These are phyloP conservation scores for Lactifluus pinguis DNA, from an alignment of 768 basidiomycete genomes.

Conservation along the genomic window DNA sequence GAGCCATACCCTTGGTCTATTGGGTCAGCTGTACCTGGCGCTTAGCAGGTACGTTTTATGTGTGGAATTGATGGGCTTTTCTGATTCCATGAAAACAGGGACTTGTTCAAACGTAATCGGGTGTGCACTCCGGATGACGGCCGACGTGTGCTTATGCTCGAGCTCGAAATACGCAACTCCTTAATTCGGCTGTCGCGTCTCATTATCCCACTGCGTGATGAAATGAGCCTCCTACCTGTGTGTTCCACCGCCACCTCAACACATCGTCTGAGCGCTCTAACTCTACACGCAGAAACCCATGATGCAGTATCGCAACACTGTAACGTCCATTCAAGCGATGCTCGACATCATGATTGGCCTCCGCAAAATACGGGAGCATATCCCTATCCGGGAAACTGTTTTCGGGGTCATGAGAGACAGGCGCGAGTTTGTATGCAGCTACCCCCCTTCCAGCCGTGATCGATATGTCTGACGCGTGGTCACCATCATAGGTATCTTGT, in stretches of 20 bases:
- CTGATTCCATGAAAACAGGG: not conserved
- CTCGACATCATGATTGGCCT: conserved; percentile 38
- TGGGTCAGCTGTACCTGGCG: conserved; percentile 37
- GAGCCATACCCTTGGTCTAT: conserved; percentile 30
- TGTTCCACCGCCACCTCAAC: conserved; percentile 12
- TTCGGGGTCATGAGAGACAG: conserved; percentile 31
- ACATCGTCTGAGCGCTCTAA: not conserved
- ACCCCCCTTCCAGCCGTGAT: not conserved
- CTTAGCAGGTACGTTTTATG: conserved; percentile 31
- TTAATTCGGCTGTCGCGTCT: conserved; percentile 32
- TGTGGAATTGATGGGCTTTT: not conserved
- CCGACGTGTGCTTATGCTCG: conserved; percentile 32
- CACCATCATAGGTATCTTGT: conserved; percentile 31
- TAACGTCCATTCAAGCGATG: conserved; percentile 31
- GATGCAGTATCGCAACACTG: conserved; percentile 32
- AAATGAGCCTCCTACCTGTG: conserved; percentile 41
- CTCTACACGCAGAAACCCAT: conserved; percentile 35
- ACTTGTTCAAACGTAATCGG: conserved; percentile 23
- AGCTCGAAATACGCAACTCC: conserved; percentile 34
- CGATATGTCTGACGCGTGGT: not conserved
- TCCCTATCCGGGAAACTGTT: conserved; percentile 37
- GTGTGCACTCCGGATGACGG: conserved; percentile 24
- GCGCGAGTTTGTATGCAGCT: conserved; percentile 32
- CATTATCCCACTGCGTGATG: conserved; percentile 36
- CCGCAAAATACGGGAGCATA: conserved; percentile 39